These are phyloP conservation scores for Leptographium flavum DNA, from an alignment of 2,329 filamentous ascomycete species.

Conservation along the genomic window DNA sequence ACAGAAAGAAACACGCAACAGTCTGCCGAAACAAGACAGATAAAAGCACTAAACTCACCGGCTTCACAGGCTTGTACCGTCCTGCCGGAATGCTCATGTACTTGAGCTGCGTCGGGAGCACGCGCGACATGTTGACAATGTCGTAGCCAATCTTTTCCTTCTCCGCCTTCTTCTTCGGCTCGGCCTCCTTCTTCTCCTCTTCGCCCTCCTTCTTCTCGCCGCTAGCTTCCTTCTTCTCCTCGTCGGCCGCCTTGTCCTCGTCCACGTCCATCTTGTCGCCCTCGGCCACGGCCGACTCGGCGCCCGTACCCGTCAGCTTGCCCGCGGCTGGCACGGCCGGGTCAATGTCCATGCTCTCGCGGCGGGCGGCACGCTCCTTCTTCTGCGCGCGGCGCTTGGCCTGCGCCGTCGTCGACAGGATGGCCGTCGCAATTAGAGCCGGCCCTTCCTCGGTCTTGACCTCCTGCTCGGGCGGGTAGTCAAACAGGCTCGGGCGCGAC, in stretches of 20 bases:
- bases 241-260: slow-evolving; percentile 48
- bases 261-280: slow-evolving; percentile 81
- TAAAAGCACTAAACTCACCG: slow-evolving; percentile 37
- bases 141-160: slow-evolving; percentile 97
- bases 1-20: too few relatives aligned
- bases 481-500: slow-evolving; percentile 86
- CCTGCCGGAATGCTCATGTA: slow-evolving; percentile 86
- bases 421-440: slow-evolving; percentile 85
- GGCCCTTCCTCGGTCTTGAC: slow-evolving; percentile 89
- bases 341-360: slow-evolving; percentile 94
- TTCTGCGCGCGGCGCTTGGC: slow-evolving; percentile 89
- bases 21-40: background rate
- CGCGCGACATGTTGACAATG: slow-evolving; percentile 90
- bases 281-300: slow-evolving; percentile 11
- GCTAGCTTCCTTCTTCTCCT: slow-evolving; percentile 48
- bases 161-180: slow-evolving; percentile 76
- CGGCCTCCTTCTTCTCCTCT: slow-evolving; percentile 47
- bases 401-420: slow-evolving; percentile 91
- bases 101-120: slow-evolving; percentile 84
- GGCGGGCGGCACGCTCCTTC: slow-evolving; percentile 78
- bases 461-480: slow-evolving; percentile 94
- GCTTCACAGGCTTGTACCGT: slow-evolving; percentile 79
- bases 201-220: slow-evolving; percentile 33
- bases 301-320: background rate
- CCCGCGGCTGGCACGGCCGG: slow-evolving; percentile 30